phyloP scores from a whole-genome alignment of 2,329 filamentous ascomycete species.

The Fusarium sambucinum region DNA sequence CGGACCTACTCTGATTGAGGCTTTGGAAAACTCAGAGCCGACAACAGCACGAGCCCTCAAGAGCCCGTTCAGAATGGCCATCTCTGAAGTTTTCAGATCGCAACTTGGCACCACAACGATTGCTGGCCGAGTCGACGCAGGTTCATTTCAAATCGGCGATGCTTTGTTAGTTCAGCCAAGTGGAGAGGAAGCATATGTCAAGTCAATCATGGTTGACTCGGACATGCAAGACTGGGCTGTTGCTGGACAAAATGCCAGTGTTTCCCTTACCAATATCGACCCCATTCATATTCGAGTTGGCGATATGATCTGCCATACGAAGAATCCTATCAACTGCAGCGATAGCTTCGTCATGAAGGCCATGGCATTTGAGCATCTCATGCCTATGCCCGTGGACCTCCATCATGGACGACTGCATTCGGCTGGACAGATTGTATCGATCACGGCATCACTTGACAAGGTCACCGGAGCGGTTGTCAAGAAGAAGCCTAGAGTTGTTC shows the following conservation, averaged over 20 bases:
- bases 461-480: constrained; percentile 78
- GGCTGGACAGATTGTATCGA: constrained; percentile 77
- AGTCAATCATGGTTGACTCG: constrained; percentile 81
- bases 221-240: constrained; percentile 87
- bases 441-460: constrained; percentile 84
- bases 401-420: constrained; percentile 87
- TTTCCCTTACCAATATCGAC: constrained; percentile 90
- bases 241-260: constrained; percentile 86
- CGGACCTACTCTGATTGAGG: constrained; percentile 82
- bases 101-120: constrained; percentile 86
- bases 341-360: constrained; percentile 85
- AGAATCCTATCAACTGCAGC: constrained; percentile 75
- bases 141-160: constrained; percentile 87
- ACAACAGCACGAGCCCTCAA: constrained; percentile 73
- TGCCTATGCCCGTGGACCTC: constrained; percentile 90
- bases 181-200: constrained; percentile 83
- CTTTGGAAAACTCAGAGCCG: constrained; percentile 85
- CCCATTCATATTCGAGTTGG: constrained; percentile 83
- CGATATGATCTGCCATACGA: constrained; percentile 83
- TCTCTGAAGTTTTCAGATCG: constrained; percentile 87
- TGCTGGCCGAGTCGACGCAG: constrained; percentile 86
- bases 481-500: constrained; percentile 87
- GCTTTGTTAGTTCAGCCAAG: constrained; percentile 82
- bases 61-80: constrained; percentile 86
- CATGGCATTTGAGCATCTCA: constrained; percentile 88